Base-by-base conservation (phyloP, 164 flowering plant species). In the Berberis vulgaris region DNA sequence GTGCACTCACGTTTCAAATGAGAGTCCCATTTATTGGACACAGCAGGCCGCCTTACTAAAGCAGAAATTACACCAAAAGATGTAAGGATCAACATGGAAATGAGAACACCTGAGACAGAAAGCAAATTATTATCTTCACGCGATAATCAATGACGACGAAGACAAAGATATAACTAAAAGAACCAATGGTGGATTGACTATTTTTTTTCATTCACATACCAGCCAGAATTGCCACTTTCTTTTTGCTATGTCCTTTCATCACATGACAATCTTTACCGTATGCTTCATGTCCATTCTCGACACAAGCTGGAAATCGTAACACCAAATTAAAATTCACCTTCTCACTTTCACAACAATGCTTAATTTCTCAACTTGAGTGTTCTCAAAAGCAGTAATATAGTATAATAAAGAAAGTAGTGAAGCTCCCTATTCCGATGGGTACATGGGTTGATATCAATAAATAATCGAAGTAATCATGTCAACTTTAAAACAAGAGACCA, bases 301-400 rank as follows among this genome's bases (percentile, higher is more conserved):
- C 61, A 72, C 96, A 84, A 8, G 88, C 96, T 88, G 82, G 63
- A 50, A 63, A 59, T 55, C 60, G 57, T 26, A 66, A 58, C 49
- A 41, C n/a, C 44, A 65, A 49, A n/a, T 49, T 50, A 39, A 8
- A 49, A 12, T 12, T 43, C 44, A 60, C 69, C 43, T 43, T 67
- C 43, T 43, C 2, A 53, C 45, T 12, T 8, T 62, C 49, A 41
- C 6, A 9, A 49, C n/a, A 26, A 49, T 9, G 2, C 38, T 6
- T 13, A 42, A 44, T 12, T 11, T 9, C 38, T 6, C 12, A 42
- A 44, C 8, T 11, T 55, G 1, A 11, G 41, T 3, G 26, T 64
- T 45, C 2, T 7, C 43, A 45, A 1, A 1, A 44, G 59, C 8
- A 44, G 41, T 5, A 43, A 50, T 11, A 59, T 49, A 45, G 26